Conservation (phyloP, 805 yeast species). For the Huiozyma naganishii region DNA sequence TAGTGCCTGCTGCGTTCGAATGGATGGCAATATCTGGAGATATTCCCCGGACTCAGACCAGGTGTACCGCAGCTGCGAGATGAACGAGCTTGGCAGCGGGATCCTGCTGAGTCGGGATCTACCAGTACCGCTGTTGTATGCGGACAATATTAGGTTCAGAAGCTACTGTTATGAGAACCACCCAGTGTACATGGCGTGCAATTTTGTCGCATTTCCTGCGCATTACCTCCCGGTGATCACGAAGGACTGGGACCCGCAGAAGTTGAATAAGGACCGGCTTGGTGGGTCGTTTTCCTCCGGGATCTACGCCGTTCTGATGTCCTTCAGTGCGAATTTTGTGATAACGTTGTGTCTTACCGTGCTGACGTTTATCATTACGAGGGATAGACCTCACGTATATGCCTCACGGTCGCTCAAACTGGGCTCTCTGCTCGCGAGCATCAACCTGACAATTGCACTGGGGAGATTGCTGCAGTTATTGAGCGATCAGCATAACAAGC, state of each 20-base stretch:
- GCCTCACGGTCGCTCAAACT: conserved; percentile 20
- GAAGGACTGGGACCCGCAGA: conserved; percentile 40
- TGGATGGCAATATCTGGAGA: conserved; percentile 7
- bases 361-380: conserved; percentile 53
- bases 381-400: conserved; percentile 46
- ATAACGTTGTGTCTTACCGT: conserved; percentile 53
- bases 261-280: conserved; percentile 20
- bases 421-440: conserved; percentile 43
- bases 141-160: conserved; percentile 16
- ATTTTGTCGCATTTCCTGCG: conserved; percentile 23
- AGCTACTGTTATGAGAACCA: conserved; percentile 27
- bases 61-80: conserved; percentile 21
- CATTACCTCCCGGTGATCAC: conserved; percentile 32
- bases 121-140: conserved; percentile 6
- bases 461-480: conserved; percentile 38
- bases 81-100: conserved; percentile 26
- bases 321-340: conserved; percentile 54
- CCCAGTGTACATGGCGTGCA: conserved; percentile 30
- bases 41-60: not conserved
- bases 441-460: conserved; percentile 43
- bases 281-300: conserved; percentile 43
- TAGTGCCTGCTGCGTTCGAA: not conserved
- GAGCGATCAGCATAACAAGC: conserved; percentile 34
- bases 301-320: conserved; percentile 50
- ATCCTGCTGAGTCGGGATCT: conserved; percentile 17